Base-by-base conservation (phyloP, 768 basidiomycete species). In the Suillus subluteus region DNA sequence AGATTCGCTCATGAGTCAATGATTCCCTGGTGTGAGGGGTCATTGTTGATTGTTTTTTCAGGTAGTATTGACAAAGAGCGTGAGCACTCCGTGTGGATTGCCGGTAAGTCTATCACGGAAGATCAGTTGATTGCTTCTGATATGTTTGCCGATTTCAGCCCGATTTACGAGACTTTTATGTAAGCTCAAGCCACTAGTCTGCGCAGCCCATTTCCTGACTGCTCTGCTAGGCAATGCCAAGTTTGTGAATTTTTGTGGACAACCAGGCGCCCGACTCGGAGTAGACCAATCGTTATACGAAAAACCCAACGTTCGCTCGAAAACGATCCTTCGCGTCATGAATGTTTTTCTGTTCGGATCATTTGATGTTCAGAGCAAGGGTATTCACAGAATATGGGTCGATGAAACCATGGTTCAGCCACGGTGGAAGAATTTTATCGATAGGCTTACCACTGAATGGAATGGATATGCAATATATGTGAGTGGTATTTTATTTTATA, bases 401-500 rank as follows among this genome's bases (percentile, higher is more conserved):
- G 86, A 86, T 71, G 70, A 73, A 0, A 75, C 80, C 11, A 75
- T 84, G 63, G 77, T 79, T 46, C 66, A 74, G 18, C 69, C 71
- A 7, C 69, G 74, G 6, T 86, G 84, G 83, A 67, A 72, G 3
- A 72, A 75, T 3, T 81, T 82, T 62, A 79, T 86, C n/a, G 62
- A 64, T 9, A 80, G 80, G 26, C 73, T 86, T 35, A 79, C 76
- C 41, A 74, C 75, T 9, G 83, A 87, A 69, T 85, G 83, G 86
- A 73, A 80, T 64, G 81, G 82, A 58, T 80, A 84, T 50, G 81
- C 80, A 41, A 80, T 84, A 48, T 82, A 81, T 62, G 86, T 87
- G 56, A 40, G 83, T 71, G 21, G 26, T 43, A n/a, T 12, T 16
- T 3, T 15, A 2, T 23, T 30, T 32, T 6, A 38, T 15, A 38